These are phyloP conservation scores for Xylaria venustula DNA, from an alignment of 495 filamentous ascomycete species.

Conservation along the genomic window DNA sequence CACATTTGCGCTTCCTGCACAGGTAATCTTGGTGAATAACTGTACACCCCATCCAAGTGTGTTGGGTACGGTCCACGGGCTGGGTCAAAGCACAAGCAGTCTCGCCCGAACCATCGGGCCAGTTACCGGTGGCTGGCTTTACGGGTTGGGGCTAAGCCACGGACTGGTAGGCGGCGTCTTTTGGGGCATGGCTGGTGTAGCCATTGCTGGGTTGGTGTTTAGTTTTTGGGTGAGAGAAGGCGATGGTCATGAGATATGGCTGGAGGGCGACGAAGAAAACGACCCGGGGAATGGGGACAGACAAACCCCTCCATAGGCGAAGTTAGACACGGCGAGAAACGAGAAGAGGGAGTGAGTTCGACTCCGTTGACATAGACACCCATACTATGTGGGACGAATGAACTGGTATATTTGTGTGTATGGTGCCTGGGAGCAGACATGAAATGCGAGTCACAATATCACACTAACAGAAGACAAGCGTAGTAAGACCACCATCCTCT, in stretches of 20 bases:
- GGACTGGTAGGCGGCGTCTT: slow-evolving; percentile 76
- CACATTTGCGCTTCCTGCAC: slow-evolving; percentile 78
- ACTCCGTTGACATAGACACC: too few relatives aligned
- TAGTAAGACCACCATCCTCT: too few relatives aligned
- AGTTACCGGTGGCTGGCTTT: slow-evolving; percentile 66
- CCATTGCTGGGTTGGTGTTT: slow-evolving; percentile 57
- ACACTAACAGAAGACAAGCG: too few relatives aligned
- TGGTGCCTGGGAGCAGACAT: too few relatives aligned
- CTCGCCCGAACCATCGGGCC: slow-evolving; percentile 75
- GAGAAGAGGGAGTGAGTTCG: too few relatives aligned
- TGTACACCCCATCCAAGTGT: slow-evolving; percentile 78
- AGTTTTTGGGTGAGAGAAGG: slow-evolving; percentile 73
- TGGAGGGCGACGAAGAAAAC: slow-evolving; percentile 59
- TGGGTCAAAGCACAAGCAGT: slow-evolving; percentile 71
- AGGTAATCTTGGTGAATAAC: slow-evolving; percentile 80
- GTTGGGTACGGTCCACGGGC: slow-evolving; percentile 78
- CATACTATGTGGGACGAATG: too few relatives aligned
- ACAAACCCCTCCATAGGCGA: not conserved
- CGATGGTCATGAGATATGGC: slow-evolving; percentile 65
- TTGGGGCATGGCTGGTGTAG: slow-evolving; percentile 68
- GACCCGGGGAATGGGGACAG: not conserved
- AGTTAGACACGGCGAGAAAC: too few relatives aligned
- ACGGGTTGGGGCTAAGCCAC: slow-evolving; percentile 65
- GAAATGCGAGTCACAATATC: too few relatives aligned
- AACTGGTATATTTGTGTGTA: too few relatives aligned